phyloP scores from a whole-genome alignment of 257 asterid species.

The Misopates orontium region DNA sequence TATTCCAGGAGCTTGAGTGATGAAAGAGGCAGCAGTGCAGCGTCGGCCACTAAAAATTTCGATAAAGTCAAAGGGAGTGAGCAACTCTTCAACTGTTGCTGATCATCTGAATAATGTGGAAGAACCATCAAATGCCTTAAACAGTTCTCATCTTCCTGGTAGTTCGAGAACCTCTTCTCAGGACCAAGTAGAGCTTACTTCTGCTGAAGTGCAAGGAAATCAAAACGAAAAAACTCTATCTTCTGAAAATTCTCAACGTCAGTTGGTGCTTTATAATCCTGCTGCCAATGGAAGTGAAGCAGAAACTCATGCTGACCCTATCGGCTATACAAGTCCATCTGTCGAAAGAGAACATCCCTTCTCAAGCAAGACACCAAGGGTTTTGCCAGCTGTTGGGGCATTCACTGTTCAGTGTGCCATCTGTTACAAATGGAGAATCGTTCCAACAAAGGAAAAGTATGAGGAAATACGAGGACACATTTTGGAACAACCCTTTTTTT shows the following conservation, averaged over 20 bases:
- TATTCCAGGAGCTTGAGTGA: slow-evolving; percentile 24
- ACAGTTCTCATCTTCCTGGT: slow-evolving; percentile 31
- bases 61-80: slow-evolving; percentile 38
- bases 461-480: slow-evolving; percentile 81
- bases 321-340: slow-evolving; percentile 33
- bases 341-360: slow-evolving; percentile 38
- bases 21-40: slow-evolving; percentile 34
- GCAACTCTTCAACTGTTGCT: slow-evolving; percentile 28
- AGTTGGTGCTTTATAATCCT: slow-evolving; percentile 75
- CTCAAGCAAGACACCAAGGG: slow-evolving; percentile 43
- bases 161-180: slow-evolving; percentile 31
- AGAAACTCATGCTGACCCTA: slow-evolving; percentile 27
- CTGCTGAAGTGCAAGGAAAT: slow-evolving; percentile 40
- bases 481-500: slow-evolving; percentile 59
- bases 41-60: slow-evolving; percentile 38
- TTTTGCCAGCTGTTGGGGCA: slow-evolving; percentile 74
- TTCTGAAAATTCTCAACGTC: slow-evolving; percentile 57
- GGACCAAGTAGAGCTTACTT: slow-evolving; percentile 32
- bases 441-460: slow-evolving; percentile 70
- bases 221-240: slow-evolving; percentile 39
- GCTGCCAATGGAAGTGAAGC: slow-evolving; percentile 38
- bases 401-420: slow-evolving; percentile 73
- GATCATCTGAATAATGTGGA: slow-evolving; percentile 31
- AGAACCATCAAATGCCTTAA: slow-evolving; percentile 33
- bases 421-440: slow-evolving; percentile 86